These are phyloP conservation scores for Alternaria longipes DNA, from an alignment of 2,329 filamentous ascomycete species.

Conservation along the genomic window DNA sequence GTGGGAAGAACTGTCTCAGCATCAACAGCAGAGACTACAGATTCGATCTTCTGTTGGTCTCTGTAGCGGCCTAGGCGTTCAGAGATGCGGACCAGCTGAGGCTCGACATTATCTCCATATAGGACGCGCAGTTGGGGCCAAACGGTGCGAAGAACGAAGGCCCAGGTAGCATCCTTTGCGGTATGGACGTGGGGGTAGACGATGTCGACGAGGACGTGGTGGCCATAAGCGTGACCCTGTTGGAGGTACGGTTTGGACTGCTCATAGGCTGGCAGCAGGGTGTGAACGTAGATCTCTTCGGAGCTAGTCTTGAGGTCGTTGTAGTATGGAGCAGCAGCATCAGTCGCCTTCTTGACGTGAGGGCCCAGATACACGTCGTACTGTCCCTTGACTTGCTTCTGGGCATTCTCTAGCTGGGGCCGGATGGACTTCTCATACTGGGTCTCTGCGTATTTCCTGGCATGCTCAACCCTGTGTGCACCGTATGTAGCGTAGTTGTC, in stretches of 20 bases:
- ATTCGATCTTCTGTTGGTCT: conserved; percentile 69
- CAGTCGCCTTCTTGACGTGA: conserved; percentile 70
- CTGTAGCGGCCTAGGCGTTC: conserved; percentile 84
- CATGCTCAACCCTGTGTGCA: conserved; percentile 75
- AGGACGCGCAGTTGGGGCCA: conserved; percentile 83
- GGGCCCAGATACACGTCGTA: conserved; percentile 79
- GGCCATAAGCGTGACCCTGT: conserved; percentile 72
- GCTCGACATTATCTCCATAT: conserved; percentile 92
- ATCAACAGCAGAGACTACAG: conserved; percentile 65
- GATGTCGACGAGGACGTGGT: conserved; percentile 72
- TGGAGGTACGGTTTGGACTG: conserved; percentile 77
- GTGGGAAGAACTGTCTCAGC: conserved; percentile 30
- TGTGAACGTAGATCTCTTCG: conserved; percentile 73
- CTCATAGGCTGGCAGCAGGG: conserved; percentile 78
- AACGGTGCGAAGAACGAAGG: conserved; percentile 77
- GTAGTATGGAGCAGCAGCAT: conserved; percentile 75
- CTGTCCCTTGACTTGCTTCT: conserved; percentile 66
- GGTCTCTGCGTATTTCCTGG: conserved; percentile 69
- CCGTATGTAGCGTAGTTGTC: conserved; percentile 72
- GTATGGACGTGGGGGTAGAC: conserved; percentile 76
- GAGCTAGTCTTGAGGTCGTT: conserved; percentile 69
- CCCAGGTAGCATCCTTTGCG: conserved; percentile 73
- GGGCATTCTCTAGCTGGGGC: conserved; percentile 75
- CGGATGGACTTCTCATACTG: conserved; percentile 83
- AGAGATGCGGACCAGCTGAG: conserved; percentile 90